Percentiles rank a stretch among this genome's conserved stretches.
Conservation (phyloP, 768 basidiomycete species). For the Tricholoma matsutake region DNA sequence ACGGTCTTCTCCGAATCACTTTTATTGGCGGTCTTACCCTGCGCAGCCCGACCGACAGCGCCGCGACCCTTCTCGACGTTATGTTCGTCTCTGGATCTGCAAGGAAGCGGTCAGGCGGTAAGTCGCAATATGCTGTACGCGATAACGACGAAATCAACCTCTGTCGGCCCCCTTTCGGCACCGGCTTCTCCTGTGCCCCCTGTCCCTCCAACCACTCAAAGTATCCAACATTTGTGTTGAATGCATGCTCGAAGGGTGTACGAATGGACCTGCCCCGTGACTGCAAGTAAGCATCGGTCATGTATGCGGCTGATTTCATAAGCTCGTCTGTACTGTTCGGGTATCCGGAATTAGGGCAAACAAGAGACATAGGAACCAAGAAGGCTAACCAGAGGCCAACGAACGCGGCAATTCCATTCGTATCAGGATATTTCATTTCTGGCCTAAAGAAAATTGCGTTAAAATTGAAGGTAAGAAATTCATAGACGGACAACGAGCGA, state of each 20-base stretch:
- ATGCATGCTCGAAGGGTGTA: conserved; percentile 74
- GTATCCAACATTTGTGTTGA: conserved; percentile 47
- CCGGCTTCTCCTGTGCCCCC: conserved; percentile 10
- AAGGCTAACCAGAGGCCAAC: conserved; percentile 60
- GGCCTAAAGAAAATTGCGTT: conserved; percentile 35
- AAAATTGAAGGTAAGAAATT: conserved; percentile 1
- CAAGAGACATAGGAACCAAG: neutral
- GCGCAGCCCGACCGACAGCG: conserved; percentile 5
- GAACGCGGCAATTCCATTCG: conserved; percentile 67
- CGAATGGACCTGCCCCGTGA: conserved; percentile 44
- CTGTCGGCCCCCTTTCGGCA: conserved; percentile 3
- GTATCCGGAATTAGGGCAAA: neutral
- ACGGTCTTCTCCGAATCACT: neutral
- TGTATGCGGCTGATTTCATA: conserved; percentile 70
- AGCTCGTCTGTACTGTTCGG: conserved; percentile 65
- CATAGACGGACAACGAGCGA: no score
- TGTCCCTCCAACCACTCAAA: conserved; percentile 76
- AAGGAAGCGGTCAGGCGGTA: neutral
- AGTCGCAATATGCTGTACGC: neutral
- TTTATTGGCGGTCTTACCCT: neutral
- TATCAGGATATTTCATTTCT: conserved; percentile 61
- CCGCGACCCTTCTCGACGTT: conserved; percentile 21
- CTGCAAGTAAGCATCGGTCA: conserved; percentile 63
- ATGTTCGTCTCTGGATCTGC: conserved; percentile 1
- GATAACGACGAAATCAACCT: neutral